Evolutionary conservation across 768 basidiomycete genomes (phyloP).

Genomic region (Phaeotremella skinneri): DNA sequence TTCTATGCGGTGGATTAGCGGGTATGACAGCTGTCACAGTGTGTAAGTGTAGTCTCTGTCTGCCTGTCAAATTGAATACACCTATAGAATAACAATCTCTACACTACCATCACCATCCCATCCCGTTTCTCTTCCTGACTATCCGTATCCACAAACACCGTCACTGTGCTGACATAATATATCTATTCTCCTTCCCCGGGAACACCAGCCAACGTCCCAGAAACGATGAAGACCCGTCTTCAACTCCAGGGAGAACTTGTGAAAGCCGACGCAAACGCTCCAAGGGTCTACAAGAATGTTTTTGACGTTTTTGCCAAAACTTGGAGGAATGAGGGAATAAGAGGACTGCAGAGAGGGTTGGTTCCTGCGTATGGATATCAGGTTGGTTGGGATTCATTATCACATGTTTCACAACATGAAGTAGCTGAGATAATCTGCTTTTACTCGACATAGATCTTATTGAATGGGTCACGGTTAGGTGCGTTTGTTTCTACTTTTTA

Average conservation of each 20-base stretch:
- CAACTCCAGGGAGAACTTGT: constrained; percentile 95
- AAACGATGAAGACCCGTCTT: constrained; percentile 87
- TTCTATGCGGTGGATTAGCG: constrained; percentile 84
- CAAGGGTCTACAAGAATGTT: constrained; percentile 83
- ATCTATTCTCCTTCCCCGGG: not conserved
- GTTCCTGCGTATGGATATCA: constrained; percentile 89
- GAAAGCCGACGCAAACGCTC: constrained; percentile 55
- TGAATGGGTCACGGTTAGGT: constrained; percentile 91
- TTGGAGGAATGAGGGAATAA: constrained; percentile 80
- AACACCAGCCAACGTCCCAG: constrained; percentile 44
- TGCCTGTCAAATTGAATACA: too few relatives aligned
- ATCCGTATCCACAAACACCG: too few relatives aligned
- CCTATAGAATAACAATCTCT: too few relatives aligned
- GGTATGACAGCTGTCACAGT: constrained; percentile 77
- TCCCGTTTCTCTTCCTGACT: too few relatives aligned
- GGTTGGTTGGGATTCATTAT: constrained; percentile 56
- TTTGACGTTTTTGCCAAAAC: constrained; percentile 83
- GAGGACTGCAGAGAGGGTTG: constrained; percentile 90
- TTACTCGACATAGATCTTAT: constrained; percentile 76
- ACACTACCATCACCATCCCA: too few relatives aligned
- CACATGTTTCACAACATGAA: not conserved
- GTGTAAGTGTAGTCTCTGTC: constrained; percentile 34
- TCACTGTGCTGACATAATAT: too few relatives aligned
- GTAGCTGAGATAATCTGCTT: not conserved
- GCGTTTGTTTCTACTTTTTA: constrained; percentile 17